These are phyloP conservation scores for Leccinum pallidistipes DNA, from an alignment of 1,284 basidiomycete genomes.

Conservation along the genomic window DNA sequence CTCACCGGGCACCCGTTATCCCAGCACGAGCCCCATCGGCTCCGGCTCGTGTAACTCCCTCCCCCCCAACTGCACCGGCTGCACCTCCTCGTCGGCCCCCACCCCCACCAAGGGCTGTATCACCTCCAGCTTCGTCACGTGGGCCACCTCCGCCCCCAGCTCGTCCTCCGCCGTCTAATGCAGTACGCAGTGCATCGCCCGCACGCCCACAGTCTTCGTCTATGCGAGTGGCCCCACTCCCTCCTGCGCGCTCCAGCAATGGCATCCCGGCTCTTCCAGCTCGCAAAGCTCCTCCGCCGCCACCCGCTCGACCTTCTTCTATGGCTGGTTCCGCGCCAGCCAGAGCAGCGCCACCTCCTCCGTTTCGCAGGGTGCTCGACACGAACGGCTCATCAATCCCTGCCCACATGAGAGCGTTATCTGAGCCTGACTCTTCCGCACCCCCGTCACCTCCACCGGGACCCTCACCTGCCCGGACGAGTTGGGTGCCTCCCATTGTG, in stretches of 20 bases:
- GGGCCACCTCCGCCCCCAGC: conserved; percentile 32
- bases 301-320: conserved; percentile 37
- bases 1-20: conserved; percentile 21
- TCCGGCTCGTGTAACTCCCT: conserved; percentile 30
- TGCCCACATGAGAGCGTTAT: conserved; percentile 37
- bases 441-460: conserved; percentile 40
- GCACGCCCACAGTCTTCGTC: conserved; percentile 24
- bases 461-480: conserved; percentile 34
- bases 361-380: conserved; percentile 27
- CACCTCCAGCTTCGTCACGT: conserved; percentile 34
- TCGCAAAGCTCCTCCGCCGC: conserved; percentile 34
- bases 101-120: conserved; percentile 34
- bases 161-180: conserved; percentile 19
- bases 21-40: conserved; percentile 28
- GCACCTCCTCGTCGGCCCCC: conserved; percentile 41
- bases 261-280: conserved; percentile 18
- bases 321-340: conserved; percentile 20
- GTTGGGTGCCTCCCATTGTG: conserved; percentile 9
- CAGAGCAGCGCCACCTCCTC: conserved; percentile 33
- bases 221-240: conserved; percentile 33
- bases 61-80: conserved; percentile 35
- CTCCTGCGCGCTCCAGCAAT: conserved; percentile 21
- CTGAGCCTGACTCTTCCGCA: conserved; percentile 31
- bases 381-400: conserved; percentile 39
- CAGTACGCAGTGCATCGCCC: conserved; percentile 24